These are phyloP conservation scores for Wickerhamiella dianesei DNA, from an alignment of 805 yeast species.

Conservation along the genomic window DNA sequence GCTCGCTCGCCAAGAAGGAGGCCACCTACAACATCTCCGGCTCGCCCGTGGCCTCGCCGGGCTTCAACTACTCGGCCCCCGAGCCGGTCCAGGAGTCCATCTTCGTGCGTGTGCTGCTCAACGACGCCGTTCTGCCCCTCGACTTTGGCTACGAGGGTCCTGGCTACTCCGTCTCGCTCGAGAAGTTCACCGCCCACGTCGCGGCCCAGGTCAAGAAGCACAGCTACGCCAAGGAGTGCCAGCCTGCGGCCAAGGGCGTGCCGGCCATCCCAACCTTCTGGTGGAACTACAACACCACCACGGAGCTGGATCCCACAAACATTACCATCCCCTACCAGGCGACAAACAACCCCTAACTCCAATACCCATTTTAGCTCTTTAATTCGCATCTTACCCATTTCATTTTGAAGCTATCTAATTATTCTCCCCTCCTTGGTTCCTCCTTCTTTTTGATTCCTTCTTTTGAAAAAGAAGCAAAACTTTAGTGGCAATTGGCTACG, in stretches of 20 bases:
- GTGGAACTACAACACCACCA: slow-evolving; percentile 13
- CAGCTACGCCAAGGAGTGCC: slow-evolving; percentile 8
- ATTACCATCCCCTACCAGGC: not conserved
- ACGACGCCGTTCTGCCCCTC: slow-evolving; percentile 43
- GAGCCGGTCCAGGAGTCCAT: slow-evolving; percentile 12
- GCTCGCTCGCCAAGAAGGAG: not conserved
- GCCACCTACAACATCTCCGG: not conserved
- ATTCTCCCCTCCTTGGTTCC: no score
- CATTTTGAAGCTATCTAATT: no score
- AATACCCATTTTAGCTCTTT: not conserved
- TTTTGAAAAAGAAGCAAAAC: no score
- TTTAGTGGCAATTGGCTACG: no score
- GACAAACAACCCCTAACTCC: not conserved
- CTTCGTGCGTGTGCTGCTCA: slow-evolving; percentile 37
- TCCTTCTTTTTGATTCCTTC: no score
- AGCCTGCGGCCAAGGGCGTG: slow-evolving; percentile 5
- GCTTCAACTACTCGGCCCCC: slow-evolving; percentile 1
- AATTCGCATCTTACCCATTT: not conserved
- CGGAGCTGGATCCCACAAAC: not conserved
- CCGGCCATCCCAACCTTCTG: slow-evolving; percentile 8
- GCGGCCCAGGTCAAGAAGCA: slow-evolving; percentile 2
- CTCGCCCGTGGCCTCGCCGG: not conserved
- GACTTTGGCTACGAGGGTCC: slow-evolving; percentile 40
- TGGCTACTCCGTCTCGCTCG: slow-evolving; percentile 35
- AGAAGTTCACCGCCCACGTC: slow-evolving; percentile 18